Evolutionary conservation across 495 filamentous ascomycete species (phyloP), one percentile per base, ranked within the genome.

Genomic region (Penicillium canescens): DNA sequence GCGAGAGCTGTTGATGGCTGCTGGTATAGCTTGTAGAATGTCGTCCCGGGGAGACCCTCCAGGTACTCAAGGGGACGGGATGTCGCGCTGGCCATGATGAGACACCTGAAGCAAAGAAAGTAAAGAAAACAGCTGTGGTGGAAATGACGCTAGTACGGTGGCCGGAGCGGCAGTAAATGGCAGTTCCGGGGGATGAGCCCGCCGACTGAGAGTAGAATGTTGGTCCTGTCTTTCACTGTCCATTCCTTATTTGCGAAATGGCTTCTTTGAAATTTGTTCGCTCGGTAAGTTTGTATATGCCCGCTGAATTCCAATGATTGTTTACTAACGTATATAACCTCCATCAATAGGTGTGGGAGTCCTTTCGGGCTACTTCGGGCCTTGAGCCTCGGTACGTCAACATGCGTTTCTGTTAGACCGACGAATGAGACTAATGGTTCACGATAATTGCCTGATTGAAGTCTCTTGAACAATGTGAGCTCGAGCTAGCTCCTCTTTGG

Each of bases 1-100:
- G 94, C 95, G 38, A 98, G 85, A 24, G 91, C 87, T 4, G 95
- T 96, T 7, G 92, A 96, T 11, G 94, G 94, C 78, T 96, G 92
- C 75, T 91, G 88, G 79, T 98, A 98, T 8, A 98, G 79, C 71
- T 87, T 86, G 58, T 80, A 80, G 68, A 96, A 96, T 20, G 86
- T 90, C n/a, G 86, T 91, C 46, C 89, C 90, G 24, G 91, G 88
- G 59, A 96, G 87, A 66, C 85, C 80, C 81, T 96, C 90, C 69
- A 96, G 84, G 73, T 96, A 96, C 61, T 95, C 90, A 65, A 92
- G 84, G 46, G 52, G 83, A 78, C 65, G 83, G 75, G 64, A 85
- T 70, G 65, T 82, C 47, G 87, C 83, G 66, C 86, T 83, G 62
- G 86, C 82, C 88, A 90, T 91, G 63, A 52, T 63, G 62, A 64